Evolutionary conservation across 1,139 yeast species (phyloP).

Genomic region (Torulaspora pretoriensis): DNA sequence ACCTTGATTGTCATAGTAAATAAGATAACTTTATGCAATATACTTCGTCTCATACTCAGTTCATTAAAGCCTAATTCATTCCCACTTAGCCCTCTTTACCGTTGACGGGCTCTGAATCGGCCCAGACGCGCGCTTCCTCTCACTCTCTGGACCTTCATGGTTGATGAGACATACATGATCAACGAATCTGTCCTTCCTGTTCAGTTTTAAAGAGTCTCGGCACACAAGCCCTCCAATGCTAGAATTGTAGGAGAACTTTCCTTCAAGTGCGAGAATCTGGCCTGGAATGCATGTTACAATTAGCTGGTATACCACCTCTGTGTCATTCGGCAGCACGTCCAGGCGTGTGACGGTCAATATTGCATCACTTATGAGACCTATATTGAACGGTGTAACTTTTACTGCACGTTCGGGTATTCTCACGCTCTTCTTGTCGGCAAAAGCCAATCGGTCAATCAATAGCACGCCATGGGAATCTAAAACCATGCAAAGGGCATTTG

Average conservation of each 20-base stretch:
- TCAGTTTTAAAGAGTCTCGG: slow-evolving; percentile 21
- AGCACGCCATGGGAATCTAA: slow-evolving; percentile 27
- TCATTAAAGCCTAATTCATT: not conserved
- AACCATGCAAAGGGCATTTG: slow-evolving; percentile 23
- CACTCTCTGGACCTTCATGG: slow-evolving; percentile 8
- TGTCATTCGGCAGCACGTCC: slow-evolving; percentile 11
- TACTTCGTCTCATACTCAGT: not conserved
- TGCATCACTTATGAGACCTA: slow-evolving; percentile 29
- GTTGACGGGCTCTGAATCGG: slow-evolving; percentile 3
- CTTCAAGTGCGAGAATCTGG: slow-evolving; percentile 24
- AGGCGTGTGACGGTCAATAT: slow-evolving; percentile 20
- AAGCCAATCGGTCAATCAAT: slow-evolving; percentile 19
- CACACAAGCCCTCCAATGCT: slow-evolving; percentile 22
- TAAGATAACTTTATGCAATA: not conserved
- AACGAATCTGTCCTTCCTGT: slow-evolving; percentile 19
- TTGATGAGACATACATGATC: slow-evolving; percentile 23
- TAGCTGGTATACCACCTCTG: slow-evolving; percentile 17
- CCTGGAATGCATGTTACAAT: slow-evolving; percentile 23
- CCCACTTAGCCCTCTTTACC: slow-evolving; percentile 13
- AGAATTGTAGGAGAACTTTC: slow-evolving; percentile 19
- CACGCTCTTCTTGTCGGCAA: slow-evolving; percentile 13
- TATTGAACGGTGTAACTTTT: slow-evolving; percentile 20
- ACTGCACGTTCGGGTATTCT: slow-evolving; percentile 14
- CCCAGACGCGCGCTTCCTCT: slow-evolving; percentile 9
- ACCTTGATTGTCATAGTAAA: slow-evolving; percentile 6